phyloP scores from a whole-genome alignment of 2,329 filamentous ascomycete genomes.

The Scopulariopsis brevicaulis region DNA sequence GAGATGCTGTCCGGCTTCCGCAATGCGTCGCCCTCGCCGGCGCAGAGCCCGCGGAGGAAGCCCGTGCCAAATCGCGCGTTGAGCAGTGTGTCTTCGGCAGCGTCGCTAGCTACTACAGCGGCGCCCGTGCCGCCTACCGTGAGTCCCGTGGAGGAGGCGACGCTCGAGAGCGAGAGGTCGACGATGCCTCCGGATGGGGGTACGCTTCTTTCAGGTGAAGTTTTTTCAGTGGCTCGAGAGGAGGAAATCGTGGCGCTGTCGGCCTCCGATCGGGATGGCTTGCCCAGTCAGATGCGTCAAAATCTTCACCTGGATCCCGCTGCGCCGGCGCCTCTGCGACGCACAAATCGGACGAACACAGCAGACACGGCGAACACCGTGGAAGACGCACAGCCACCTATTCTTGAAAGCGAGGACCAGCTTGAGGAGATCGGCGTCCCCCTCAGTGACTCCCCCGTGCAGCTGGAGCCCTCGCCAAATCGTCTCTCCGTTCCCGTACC shows the following conservation, averaged over 20 bases:
- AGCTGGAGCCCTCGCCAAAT: not conserved
- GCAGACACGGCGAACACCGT: not conserved
- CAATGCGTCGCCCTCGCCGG: not conserved
- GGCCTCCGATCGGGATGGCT: not conserved
- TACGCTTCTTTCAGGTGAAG: not conserved
- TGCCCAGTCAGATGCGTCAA: not conserved
- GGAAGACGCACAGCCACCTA: not conserved
- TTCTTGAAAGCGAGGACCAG: not conserved
- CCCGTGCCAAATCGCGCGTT: not conserved
- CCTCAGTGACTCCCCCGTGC: not conserved
- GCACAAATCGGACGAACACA: not conserved
- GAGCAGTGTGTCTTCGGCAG: not conserved
- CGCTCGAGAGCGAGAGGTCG: not conserved
- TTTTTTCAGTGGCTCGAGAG: not conserved
- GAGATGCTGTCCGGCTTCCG: not conserved
- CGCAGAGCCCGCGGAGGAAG: not conserved
- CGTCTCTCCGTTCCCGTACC: no score
- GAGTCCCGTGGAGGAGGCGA: not conserved
- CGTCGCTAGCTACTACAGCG: not conserved
- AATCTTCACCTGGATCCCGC: not conserved
- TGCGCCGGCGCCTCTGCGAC: not conserved
- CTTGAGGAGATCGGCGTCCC: not conserved
- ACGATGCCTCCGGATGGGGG: not conserved
- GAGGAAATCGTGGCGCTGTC: not conserved
- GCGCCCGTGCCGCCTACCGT: not conserved